These are phyloP conservation scores for Cordyceps tenuipes DNA, from an alignment of 2,329 filamentous ascomycete species.

Conservation along the genomic window DNA sequence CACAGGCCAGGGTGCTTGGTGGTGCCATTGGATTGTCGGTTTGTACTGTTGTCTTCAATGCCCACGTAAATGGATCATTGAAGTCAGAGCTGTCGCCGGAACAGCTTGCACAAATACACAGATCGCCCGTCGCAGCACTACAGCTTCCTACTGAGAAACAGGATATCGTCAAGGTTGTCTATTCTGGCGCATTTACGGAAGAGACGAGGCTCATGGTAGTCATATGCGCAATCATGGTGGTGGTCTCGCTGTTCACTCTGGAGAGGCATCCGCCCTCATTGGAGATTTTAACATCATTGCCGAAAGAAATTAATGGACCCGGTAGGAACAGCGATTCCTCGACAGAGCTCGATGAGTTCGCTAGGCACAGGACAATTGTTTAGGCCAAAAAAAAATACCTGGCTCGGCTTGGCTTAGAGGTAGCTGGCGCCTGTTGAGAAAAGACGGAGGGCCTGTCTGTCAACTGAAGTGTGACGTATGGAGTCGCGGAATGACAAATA, in stretches of 20 bases:
- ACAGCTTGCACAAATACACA: constrained; percentile 35
- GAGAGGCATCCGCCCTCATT: constrained; percentile 33
- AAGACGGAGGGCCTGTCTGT: background rate
- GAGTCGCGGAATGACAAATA: background rate
- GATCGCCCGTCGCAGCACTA: constrained; percentile 33
- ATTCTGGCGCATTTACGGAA: constrained; percentile 37
- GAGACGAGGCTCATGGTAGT: constrained; percentile 40
- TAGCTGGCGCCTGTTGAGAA: background rate
- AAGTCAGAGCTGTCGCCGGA: constrained; percentile 25
- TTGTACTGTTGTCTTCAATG: constrained; percentile 51
- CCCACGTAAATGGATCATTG: constrained; percentile 31
- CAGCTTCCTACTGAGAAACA: constrained; percentile 26
- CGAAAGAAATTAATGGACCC: constrained; percentile 21
- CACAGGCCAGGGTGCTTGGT: constrained; percentile 52
- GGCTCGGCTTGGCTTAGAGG: background rate
- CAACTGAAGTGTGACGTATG: background rate
- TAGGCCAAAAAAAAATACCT: background rate
- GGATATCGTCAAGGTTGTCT: constrained; percentile 30
- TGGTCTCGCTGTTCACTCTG: constrained; percentile 36
- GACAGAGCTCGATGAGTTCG: constrained; percentile 27
- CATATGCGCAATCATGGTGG: constrained; percentile 33
- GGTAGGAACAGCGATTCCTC: constrained; percentile 29
- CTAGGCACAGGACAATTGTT: constrained; percentile 13
- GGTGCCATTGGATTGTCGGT: constrained; percentile 50
- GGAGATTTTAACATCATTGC: constrained; percentile 21